Conservation (phyloP, 2,329 filamentous ascomycete species). For the Sarocladiaceae sp. region DNA sequence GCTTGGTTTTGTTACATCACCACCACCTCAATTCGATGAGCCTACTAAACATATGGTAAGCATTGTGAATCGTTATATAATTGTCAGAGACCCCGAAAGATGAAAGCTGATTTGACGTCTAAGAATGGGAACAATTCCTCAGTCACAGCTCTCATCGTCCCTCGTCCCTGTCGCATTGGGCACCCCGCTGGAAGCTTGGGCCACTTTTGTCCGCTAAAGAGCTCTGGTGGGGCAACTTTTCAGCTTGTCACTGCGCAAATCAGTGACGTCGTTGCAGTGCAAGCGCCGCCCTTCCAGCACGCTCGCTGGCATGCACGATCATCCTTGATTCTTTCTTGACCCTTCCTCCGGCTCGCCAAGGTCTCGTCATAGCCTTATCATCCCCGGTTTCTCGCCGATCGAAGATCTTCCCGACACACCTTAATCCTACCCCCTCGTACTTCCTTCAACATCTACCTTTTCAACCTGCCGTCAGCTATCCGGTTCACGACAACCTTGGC, state of each 20-base stretch:
- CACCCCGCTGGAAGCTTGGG: not conserved
- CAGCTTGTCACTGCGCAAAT: conserved; percentile 2
- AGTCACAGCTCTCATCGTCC: too few species aligned
- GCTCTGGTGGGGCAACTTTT: conserved; percentile 1
- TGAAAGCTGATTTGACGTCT: too few species aligned
- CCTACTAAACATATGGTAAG: too few species aligned
- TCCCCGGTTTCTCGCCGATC: not conserved
- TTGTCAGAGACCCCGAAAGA: too few species aligned
- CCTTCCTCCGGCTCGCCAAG: not conserved
- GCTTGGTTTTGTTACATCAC: too few species aligned
- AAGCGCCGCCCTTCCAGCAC: not conserved
- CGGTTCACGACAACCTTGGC: not conserved
- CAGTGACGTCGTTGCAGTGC: conserved; percentile 6
- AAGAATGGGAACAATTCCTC: too few species aligned
- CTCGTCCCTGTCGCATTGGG: too few species aligned
- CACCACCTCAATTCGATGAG: too few species aligned
- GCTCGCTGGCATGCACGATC: too few species aligned
- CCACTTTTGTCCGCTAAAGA: not conserved
- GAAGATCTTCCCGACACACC: not conserved
- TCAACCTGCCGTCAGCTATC: too few species aligned
- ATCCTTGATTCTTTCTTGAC: not conserved
- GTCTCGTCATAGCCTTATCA: not conserved
- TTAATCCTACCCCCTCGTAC: not conserved
- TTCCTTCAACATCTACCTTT: not conserved
- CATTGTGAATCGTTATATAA: too few species aligned